Percentiles rank a stretch among this genome's conserved stretches.
phyloP scores from a whole-genome alignment of 805 yeast species.

The Spathaspora hagerdaliae region DNA sequence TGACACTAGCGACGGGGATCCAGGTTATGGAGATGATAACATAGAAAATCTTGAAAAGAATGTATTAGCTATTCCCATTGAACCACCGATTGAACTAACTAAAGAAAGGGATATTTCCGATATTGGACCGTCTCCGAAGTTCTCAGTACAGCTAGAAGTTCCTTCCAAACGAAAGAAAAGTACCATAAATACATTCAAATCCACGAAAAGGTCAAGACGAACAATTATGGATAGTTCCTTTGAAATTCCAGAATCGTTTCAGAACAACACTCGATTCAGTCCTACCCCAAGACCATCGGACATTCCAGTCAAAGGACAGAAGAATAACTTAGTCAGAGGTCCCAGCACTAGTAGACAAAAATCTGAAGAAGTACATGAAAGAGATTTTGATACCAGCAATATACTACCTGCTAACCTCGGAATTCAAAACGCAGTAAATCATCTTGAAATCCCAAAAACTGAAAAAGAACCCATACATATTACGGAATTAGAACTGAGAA shows the following conservation, averaged over 20 bases:
- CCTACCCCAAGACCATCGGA: no score
- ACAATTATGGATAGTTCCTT: conserved; percentile 11
- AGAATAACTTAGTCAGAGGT: no score
- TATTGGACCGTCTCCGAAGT: conserved; percentile 3
- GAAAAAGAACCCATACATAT: no score
- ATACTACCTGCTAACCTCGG: no score
- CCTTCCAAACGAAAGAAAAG: conserved; percentile 1
- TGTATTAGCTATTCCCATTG: background rate
- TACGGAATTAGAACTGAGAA: no score
- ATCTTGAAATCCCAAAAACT: no score
- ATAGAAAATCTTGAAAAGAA: conserved; percentile 6
- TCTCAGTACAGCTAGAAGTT: conserved; percentile 1
- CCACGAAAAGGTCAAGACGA: background rate
- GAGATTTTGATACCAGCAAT: no score
- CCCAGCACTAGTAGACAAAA: no score
- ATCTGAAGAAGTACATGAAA: no score
- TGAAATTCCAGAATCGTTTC: conserved; percentile 1
- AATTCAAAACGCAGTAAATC: no score
- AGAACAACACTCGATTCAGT: background rate
- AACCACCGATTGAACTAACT: background rate
- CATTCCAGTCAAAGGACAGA: no score
- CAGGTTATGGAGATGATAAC: conserved; percentile 9
- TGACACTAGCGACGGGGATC: conserved; percentile 6
- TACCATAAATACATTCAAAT: background rate
- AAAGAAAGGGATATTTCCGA: background rate